Evolutionary conservation across 192 early-diverging fungal genomes (phyloP).

Genomic region (Backusella psychrophila): DNA sequence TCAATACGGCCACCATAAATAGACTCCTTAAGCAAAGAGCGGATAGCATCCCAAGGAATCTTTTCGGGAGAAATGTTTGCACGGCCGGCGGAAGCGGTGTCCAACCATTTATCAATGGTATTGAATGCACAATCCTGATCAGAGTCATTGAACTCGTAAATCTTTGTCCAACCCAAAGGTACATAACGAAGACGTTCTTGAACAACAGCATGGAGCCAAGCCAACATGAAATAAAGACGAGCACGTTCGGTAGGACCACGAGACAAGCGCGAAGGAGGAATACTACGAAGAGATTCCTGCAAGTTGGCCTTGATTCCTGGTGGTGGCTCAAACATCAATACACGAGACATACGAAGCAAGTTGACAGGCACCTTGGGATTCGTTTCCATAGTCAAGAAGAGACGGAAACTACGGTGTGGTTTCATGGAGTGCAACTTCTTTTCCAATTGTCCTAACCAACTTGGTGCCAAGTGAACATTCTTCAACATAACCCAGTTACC

Average conservation of each 20-base stretch:
- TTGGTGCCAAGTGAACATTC: constrained; percentile 96
- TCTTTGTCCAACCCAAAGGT: constrained; percentile 96
- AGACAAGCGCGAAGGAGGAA: constrained; percentile 49
- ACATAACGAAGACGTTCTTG: constrained; percentile 96
- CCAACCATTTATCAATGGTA: constrained; percentile 94
- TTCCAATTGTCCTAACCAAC: constrained; percentile 94
- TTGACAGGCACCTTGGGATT: constrained; percentile 95
- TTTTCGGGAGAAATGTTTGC: constrained; percentile 90
- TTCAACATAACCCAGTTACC: constrained; percentile 97
- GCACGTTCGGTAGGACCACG: constrained; percentile 84
- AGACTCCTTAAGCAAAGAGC: constrained; percentile 78
- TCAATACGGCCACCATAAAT: constrained; percentile 99
- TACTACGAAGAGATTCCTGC: constrained; percentile 72
- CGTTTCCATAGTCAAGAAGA: constrained; percentile 98
- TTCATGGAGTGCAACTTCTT: constrained; percentile 90
- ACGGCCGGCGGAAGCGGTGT: constrained; percentile 69
- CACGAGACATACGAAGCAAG: constrained; percentile 83
- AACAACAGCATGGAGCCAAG: constrained; percentile 95
- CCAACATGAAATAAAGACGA: constrained; percentile 90
- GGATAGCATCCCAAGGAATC: constrained; percentile 96
- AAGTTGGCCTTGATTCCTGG: constrained; percentile 95
- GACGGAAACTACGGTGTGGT: constrained; percentile 79
- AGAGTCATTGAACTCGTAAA: constrained; percentile 98
- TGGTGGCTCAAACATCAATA: constrained; percentile 95
- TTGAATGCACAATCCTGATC: constrained; percentile 90